Conservation (phyloP, 352 stramenopile species). For the Pythium sp. region DNA sequence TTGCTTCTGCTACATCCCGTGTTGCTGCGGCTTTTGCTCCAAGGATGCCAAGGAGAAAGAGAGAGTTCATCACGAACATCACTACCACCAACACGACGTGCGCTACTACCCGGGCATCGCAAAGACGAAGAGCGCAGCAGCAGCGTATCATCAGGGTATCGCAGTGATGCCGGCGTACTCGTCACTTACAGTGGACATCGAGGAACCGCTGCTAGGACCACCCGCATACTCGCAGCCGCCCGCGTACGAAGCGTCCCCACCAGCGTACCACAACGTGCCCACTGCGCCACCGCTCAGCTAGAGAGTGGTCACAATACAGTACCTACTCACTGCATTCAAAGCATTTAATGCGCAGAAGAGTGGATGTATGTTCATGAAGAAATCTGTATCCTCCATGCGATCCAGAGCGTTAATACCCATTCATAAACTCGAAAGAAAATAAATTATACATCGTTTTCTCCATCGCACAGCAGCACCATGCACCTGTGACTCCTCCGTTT, state of each 20-base stretch:
- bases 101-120: not conserved
- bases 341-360: not conserved
- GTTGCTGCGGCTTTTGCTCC: constrained; percentile 49
- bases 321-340: not conserved
- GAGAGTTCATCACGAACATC: not conserved
- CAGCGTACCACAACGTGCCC: constrained; percentile 58
- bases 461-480: not conserved
- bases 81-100: constrained; percentile 13
- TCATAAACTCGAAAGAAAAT: not conserved
- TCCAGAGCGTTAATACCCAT: not conserved
- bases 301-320: not conserved
- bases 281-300: constrained; percentile 59
- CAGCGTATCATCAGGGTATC: not conserved
- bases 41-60: constrained; percentile 1
- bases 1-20: constrained; percentile 21
- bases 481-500: not conserved
- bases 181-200: constrained; percentile 51
- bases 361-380: not conserved
- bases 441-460: not conserved
- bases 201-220: constrained; percentile 55
- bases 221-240: constrained; percentile 38
- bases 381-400: not conserved
- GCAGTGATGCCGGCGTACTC: constrained; percentile 22
- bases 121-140: not conserved
- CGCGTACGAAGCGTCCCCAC: constrained; percentile 30